Evolutionary conservation across 805 yeast species (phyloP).

Genomic region (Cyberlindnera nakhonratchasimensis): DNA sequence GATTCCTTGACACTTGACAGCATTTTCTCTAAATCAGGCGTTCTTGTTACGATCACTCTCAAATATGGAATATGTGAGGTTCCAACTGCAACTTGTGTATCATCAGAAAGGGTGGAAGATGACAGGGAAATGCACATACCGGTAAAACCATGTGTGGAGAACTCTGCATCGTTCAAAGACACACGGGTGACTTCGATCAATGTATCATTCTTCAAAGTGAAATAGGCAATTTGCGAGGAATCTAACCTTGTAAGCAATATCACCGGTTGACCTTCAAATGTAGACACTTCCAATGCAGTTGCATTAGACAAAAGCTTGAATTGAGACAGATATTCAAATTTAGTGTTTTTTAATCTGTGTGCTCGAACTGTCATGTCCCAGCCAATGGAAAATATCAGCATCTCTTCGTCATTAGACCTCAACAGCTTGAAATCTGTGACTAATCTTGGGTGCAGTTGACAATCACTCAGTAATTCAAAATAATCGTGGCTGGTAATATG

Average conservation of each 20-base stretch:
- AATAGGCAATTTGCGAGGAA: constrained; percentile 52
- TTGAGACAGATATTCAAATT: constrained; percentile 22
- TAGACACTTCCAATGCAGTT: constrained; percentile 43
- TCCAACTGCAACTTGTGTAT: constrained; percentile 50
- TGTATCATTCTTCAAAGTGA: constrained; percentile 19
- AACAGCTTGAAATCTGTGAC: constrained; percentile 33
- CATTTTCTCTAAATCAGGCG: constrained; percentile 32
- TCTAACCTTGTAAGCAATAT: constrained; percentile 58
- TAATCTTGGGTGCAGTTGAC: constrained; percentile 38
- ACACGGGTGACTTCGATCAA: constrained; percentile 41
- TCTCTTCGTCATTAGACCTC: constrained; percentile 11
- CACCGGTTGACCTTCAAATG: constrained; percentile 30
- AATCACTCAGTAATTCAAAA: constrained; percentile 14
- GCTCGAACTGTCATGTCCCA: constrained; percentile 49
- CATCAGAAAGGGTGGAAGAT: constrained; percentile 5
- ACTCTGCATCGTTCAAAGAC: constrained; percentile 72
- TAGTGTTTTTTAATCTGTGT: constrained; percentile 28
- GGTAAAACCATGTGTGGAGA: constrained; percentile 59
- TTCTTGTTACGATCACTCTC: constrained; percentile 54
- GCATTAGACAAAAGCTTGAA: constrained; percentile 47
- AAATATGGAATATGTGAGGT: constrained; percentile 79
- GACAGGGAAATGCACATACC: constrained; percentile 44
- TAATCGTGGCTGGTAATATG: constrained; percentile 13
- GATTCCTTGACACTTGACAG: not conserved
- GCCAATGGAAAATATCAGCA: constrained; percentile 51